Evolutionary conservation across 2,329 filamentous ascomycete species (phyloP).

Genomic region (Apiospora rasikravindrae): DNA sequence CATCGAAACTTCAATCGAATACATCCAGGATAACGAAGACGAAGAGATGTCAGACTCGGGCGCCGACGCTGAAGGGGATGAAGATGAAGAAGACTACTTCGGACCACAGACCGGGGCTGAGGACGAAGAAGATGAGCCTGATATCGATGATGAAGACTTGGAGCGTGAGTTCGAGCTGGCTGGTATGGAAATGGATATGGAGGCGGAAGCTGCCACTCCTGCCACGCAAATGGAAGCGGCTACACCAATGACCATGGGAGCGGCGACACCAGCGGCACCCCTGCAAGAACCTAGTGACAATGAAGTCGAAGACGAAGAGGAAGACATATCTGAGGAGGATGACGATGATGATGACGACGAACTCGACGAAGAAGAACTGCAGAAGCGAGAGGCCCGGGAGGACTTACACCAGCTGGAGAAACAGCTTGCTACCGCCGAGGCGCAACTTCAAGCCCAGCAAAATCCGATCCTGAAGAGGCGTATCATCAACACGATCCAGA

Average conservation of each 20-base stretch:
- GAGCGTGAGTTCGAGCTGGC: slow-evolving; percentile 52
- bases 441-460: slow-evolving; percentile 48
- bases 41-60: slow-evolving; percentile 48
- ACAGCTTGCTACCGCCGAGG: slow-evolving; percentile 57
- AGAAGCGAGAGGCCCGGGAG: slow-evolving; percentile 55
- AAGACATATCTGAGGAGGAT: slow-evolving; percentile 51
- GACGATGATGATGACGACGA: slow-evolving; percentile 60
- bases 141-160: slow-evolving; percentile 51
- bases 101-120: slow-evolving; percentile 47
- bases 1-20: slow-evolving; percentile 65
- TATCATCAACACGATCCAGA: slow-evolving; percentile 55
- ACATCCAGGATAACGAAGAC: slow-evolving; percentile 59
- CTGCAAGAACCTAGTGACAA: slow-evolving; percentile 45
- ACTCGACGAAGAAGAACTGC: slow-evolving; percentile 58
- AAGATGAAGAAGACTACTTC: slow-evolving; percentile 60
- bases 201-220: slow-evolving; percentile 40
- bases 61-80: slow-evolving; percentile 54
- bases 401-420: slow-evolving; percentile 60
- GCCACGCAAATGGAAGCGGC: slow-evolving; percentile 48
- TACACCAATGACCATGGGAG: slow-evolving; percentile 52
- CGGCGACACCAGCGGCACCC: slow-evolving; percentile 49
- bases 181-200: slow-evolving; percentile 25
- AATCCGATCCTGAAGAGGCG: slow-evolving; percentile 57
- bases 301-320: slow-evolving; percentile 51
- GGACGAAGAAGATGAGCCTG: slow-evolving; percentile 43